These are phyloP conservation scores for Penicillium sp. DNA, from an alignment of 2,329 filamentous ascomycete genomes.

Conservation along the genomic window DNA sequence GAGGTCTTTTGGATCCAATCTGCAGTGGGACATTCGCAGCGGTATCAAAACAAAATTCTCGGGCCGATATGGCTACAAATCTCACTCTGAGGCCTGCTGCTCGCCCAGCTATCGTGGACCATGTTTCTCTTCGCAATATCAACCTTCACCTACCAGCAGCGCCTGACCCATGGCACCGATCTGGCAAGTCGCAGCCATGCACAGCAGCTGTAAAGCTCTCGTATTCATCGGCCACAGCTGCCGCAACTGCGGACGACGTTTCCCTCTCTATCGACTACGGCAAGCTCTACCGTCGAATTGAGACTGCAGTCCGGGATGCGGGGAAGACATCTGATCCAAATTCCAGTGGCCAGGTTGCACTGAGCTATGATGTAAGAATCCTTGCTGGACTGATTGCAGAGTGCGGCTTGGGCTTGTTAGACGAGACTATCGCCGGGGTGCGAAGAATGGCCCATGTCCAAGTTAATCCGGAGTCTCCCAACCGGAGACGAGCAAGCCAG, in stretches of 20 bases:
- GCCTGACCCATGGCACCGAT: slow-evolving; percentile 45
- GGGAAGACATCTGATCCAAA: slow-evolving; percentile 16
- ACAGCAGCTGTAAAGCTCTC: slow-evolving; percentile 41
- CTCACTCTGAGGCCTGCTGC: slow-evolving; percentile 28
- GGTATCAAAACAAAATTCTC: background rate
- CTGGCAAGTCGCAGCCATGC: slow-evolving; percentile 43
- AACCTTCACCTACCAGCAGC: slow-evolving; percentile 41
- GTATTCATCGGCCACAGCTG: slow-evolving; percentile 38
- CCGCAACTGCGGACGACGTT: slow-evolving; percentile 43
- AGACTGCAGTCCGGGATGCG: slow-evolving; percentile 29
- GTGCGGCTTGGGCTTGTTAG: slow-evolving; percentile 31
- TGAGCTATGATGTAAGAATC: slow-evolving; percentile 33
- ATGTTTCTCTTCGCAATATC: slow-evolving; percentile 40
- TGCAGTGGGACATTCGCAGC: background rate
- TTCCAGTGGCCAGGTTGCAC: slow-evolving; percentile 19
- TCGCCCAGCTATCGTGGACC: slow-evolving; percentile 32
- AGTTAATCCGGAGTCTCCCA: slow-evolving; percentile 22
- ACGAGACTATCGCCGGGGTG: slow-evolving; percentile 35
- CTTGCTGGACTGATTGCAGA: slow-evolving; percentile 33
- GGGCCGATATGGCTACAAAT: slow-evolving; percentile 12
- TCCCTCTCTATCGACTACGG: slow-evolving; percentile 46
- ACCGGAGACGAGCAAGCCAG: slow-evolving; percentile 15
- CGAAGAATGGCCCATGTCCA: slow-evolving; percentile 32
- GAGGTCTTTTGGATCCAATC: background rate
- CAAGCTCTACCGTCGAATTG: slow-evolving; percentile 42